Evolutionary conservation across 2,329 filamentous ascomycete species (phyloP), one percentile per base, ranked within the genome.

Genomic region (Pseudonectria foliicola): DNA sequence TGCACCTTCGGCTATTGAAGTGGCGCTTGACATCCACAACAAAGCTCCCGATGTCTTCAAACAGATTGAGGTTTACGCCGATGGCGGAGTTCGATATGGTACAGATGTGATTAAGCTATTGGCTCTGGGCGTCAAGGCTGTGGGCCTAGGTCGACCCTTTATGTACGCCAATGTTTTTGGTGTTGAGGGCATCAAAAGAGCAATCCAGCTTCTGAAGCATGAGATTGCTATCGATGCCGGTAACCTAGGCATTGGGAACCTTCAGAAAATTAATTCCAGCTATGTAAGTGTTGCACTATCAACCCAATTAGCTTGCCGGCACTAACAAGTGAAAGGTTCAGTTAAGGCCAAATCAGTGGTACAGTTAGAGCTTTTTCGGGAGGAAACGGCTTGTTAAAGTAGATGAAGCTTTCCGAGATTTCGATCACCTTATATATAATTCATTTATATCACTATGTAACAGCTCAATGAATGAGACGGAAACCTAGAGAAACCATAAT

Each of bases 151-250:
- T 12, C 54, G 72, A 1, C 63, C 68, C 8, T 65, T 69, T 42
- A 72, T 74, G 69, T 75, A 62, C 47, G 57, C 67, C 42, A 75
- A 74, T 53, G 52, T 70, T 29, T 75, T 63, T 40, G 72, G 71
- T 6, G 52, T 59, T 30, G 61, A 64, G 7, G 71, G 72, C 29
- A 66, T 75, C 3, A 53, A 61, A 46, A 63, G 61, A 53, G 63
- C 54, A 21, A 55, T 64, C 29, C 28, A 53, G 7, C 59, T 75
- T 10, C 53, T 75, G 45, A 71, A 69, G 59, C 57, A 63, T 37
- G 71, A 75, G 59, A 55, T 75, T 35, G 51, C 57, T 24, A 56
- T 64, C 35, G 64, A 67, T 38, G 62, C 61, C 10, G 62, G 56
- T 10, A 67, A 67, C 53, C 46, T 67, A n/a, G 64, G 64, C 33